These are phyloP conservation scores for Sisymbrium altissimum DNA, from an alignment of 345 rosid genomes.

Conservation along the genomic window DNA sequence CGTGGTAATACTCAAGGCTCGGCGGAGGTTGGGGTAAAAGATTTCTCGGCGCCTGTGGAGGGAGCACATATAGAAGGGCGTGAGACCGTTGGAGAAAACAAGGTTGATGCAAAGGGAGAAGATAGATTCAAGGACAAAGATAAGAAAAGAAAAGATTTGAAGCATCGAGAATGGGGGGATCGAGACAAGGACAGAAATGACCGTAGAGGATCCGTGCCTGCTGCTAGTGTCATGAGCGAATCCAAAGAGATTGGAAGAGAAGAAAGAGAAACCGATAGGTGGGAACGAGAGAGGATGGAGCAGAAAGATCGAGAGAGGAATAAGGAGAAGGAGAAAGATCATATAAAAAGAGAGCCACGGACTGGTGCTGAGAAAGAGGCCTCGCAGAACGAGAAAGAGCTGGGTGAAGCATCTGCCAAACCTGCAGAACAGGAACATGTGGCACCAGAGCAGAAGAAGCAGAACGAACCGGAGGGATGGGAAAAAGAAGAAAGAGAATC, in stretches of 20 bases:
- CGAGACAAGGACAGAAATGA: conserved; percentile 89
- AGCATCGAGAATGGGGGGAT: conserved; percentile 86
- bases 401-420: conserved; percentile 63
- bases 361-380: conserved; percentile 66
- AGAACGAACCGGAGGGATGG: conserved; percentile 63
- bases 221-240: conserved; percentile 53
- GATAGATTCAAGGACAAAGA: conserved; percentile 92
- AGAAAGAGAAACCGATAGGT: conserved; percentile 80
- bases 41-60: conserved; percentile 51
- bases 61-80: conserved; percentile 53
- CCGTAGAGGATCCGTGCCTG: conserved; percentile 54
- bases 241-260: conserved; percentile 65
- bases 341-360: conserved; percentile 63
- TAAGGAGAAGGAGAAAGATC: conserved; percentile 78
- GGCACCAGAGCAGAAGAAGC: conserved; percentile 63
- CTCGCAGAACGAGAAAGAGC: conserved; percentile 56
- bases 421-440: conserved; percentile 56
- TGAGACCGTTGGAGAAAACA: conserved; percentile 88
- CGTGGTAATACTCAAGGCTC: conserved; percentile 56
- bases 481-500: conserved; percentile 71
- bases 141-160: conserved; percentile 78
- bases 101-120: conserved; percentile 71
- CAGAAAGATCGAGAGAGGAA: conserved; percentile 76
- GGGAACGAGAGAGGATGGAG: conserved; percentile 89
- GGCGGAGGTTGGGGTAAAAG: conserved; percentile 56